phyloP scores from a whole-genome alignment of 1,284 basidiomycete genomes.

The Cystobasidium sp. region DNA sequence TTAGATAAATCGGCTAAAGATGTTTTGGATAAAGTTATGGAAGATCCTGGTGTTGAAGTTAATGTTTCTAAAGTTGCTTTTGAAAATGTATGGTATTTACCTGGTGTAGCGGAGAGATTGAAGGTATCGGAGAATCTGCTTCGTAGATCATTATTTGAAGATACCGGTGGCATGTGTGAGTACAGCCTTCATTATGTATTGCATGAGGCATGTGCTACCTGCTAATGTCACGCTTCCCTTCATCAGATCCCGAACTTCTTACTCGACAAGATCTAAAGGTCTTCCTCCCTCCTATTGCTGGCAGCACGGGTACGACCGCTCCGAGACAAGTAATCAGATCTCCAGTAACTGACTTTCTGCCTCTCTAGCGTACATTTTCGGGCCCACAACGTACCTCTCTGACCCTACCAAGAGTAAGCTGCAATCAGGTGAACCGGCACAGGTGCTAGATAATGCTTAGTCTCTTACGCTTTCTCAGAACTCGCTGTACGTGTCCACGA shows the following conservation, averaged over 20 bases:
- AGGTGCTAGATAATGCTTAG: neutral
- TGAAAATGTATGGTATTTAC: slow-evolving; percentile 92
- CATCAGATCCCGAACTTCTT: slow-evolving; percentile 82
- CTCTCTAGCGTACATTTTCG: slow-evolving; percentile 88
- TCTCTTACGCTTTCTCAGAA: slow-evolving; percentile 59
- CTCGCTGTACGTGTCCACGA: slow-evolving; percentile 91
- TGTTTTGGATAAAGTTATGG: slow-evolving; percentile 64
- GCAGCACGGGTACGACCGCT: slow-evolving; percentile 58
- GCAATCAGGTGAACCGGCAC: neutral
- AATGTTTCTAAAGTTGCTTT: slow-evolving; percentile 66
- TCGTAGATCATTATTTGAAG: slow-evolving; percentile 88
- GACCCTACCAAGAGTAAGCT: slow-evolving; percentile 49
- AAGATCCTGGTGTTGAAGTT: slow-evolving; percentile 65
- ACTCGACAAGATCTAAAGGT: slow-evolving; percentile 93
- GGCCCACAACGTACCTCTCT: slow-evolving; percentile 54
- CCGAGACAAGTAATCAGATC: neutral
- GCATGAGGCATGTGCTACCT: neutral
- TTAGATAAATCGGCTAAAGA: slow-evolving; percentile 34
- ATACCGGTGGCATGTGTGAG: slow-evolving; percentile 59
- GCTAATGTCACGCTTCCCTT: neutral
- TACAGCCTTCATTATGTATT: neutral
- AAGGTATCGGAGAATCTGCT: slow-evolving; percentile 83
- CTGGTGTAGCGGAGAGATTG: slow-evolving; percentile 87
- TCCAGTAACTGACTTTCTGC: neutral
- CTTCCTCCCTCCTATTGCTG: slow-evolving; percentile 92